Conservation (phyloP, 352 stramenopile species). For the Globisporangium paroecandrum region DNA sequence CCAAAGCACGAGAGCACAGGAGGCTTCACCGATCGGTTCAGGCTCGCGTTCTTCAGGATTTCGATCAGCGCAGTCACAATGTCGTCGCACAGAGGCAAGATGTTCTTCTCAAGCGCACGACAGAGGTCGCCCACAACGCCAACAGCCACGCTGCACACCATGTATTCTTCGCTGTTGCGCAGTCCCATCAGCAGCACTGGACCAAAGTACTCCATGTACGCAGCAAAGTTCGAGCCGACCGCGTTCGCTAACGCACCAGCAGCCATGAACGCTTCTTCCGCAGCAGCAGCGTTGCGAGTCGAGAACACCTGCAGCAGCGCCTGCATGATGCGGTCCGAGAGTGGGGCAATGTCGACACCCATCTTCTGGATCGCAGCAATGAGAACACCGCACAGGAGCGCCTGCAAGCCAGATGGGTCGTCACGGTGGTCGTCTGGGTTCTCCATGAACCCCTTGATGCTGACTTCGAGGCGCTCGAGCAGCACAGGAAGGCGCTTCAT, state of each 20-base stretch:
- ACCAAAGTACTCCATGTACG: constrained; percentile 95
- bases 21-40: constrained; percentile 95
- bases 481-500: constrained; percentile 75
- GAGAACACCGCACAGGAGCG: constrained; percentile 89
- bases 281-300: constrained; percentile 90
- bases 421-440: constrained; percentile 75
- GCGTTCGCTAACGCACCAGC: constrained; percentile 92
- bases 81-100: constrained; percentile 92
- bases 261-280: constrained; percentile 96
- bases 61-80: constrained; percentile 94
- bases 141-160: constrained; percentile 95
- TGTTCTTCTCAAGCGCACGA: constrained; percentile 88
- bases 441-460: constrained; percentile 59
- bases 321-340: constrained; percentile 94
- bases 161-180: constrained; percentile 94
- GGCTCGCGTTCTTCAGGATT: constrained; percentile 91
- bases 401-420: constrained; percentile 69
- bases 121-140: constrained; percentile 95
- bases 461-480: constrained; percentile 74
- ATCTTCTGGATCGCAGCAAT: constrained; percentile 94
- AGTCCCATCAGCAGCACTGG: constrained; percentile 91
- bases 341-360: constrained; percentile 79
- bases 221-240: constrained; percentile 90
- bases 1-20: constrained; percentile 96
- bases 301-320: constrained; percentile 94